phyloP scores from a whole-genome alignment of 164 flowering plant species.

The Vitis cinerea region DNA sequence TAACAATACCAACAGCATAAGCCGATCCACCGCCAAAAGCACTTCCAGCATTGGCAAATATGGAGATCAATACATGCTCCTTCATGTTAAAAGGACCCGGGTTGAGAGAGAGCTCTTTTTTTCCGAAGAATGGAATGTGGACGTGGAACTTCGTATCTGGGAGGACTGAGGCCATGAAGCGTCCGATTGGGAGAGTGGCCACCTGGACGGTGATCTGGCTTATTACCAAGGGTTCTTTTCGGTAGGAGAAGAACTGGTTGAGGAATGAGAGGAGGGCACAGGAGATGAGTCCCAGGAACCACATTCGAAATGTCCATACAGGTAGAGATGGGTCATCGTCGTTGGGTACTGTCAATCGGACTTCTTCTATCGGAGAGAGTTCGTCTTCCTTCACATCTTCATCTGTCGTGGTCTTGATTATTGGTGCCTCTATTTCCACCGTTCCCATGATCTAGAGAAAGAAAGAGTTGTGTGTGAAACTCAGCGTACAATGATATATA shows the following conservation, averaged over 20 bases:
- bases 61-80: constrained; percentile 71
- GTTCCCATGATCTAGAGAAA: neutral
- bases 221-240: constrained; percentile 43
- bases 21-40: constrained; percentile 61
- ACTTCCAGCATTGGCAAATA: constrained; percentile 66
- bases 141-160: constrained; percentile 40
- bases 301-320: constrained; percentile 67
- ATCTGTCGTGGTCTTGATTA: neutral
- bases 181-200: constrained; percentile 54
- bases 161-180: constrained; percentile 43
- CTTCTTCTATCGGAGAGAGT: constrained; percentile 48
- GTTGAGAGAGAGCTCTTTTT: constrained; percentile 43
- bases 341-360: constrained; percentile 43
- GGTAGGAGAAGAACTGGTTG: constrained; percentile 57
- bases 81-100: constrained; percentile 70
- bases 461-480: too few relatives aligned
- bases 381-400: constrained; percentile 13
- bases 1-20: constrained; percentile 56
- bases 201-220: constrained; percentile 51
- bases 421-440: neutral
- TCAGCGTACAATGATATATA: too few relatives aligned
- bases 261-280: constrained; percentile 52
- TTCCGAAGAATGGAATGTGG: constrained; percentile 28
- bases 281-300: constrained; percentile 53
- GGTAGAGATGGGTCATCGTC: constrained; percentile 51